These are phyloP conservation scores for Raddia guianensis DNA, from an alignment of 176 grass and related monocot species.

Conservation along the genomic window DNA sequence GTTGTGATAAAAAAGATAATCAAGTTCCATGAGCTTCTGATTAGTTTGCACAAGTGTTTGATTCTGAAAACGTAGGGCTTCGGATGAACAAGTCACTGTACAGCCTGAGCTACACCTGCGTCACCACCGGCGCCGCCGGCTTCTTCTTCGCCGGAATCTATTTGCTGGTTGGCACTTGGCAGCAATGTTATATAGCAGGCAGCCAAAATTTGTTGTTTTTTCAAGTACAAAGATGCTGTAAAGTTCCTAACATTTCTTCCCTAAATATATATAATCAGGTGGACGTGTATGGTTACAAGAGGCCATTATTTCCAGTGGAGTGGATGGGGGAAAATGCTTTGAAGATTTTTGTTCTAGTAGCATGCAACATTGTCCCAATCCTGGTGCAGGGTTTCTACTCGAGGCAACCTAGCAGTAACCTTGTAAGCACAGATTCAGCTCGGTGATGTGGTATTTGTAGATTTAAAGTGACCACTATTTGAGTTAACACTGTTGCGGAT, in stretches of 20 bases:
- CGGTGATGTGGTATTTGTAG: too few species aligned
- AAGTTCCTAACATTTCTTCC: too few species aligned
- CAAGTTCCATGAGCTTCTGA: background rate
- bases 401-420: conserved; percentile 57
- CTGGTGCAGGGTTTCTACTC: conserved; percentile 73
- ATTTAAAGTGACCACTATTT: too few species aligned
- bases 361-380: conserved; percentile 67
- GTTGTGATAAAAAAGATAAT: background rate
- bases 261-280: conserved; percentile 44
- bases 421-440: conserved; percentile 45
- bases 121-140: conserved; percentile 65
- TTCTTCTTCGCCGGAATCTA: conserved; percentile 67
- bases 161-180: conserved; percentile 74
- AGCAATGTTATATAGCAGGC: background rate
- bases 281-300: conserved; percentile 71
- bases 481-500: too few species aligned
- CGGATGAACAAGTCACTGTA: conserved; percentile 79
- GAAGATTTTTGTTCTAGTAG: conserved; percentile 70
- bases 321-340: conserved; percentile 81
- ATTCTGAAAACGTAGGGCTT: conserved; percentile 37
- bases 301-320: conserved; percentile 48
- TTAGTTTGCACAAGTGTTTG: background rate
- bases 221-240: too few species aligned
- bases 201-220: too few species aligned
- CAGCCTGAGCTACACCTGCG: conserved; percentile 69